Evolutionary conservation across 768 basidiomycete genomes (phyloP), one percentile per base, ranked within the genome.

Genomic region (Pleurotus sapidus): DNA sequence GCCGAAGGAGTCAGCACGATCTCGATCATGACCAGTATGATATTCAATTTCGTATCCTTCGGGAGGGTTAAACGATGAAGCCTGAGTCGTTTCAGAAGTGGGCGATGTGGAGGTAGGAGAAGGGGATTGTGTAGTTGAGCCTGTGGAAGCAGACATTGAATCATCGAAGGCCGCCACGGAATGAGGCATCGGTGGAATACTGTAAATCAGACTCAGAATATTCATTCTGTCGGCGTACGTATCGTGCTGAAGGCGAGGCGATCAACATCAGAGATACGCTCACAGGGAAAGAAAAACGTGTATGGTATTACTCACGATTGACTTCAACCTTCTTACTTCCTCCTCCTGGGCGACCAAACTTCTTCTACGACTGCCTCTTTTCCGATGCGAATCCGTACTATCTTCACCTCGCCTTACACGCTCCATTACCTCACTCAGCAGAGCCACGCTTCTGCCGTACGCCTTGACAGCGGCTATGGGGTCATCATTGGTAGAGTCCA

Each of bases 171-270:
- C 57, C 6, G 46, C 70, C 24, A 84, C 80, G 9, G 88, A 79
- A 65, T 89, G 84, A 18, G 88, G 87, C 45, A 84, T 81, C 45
- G 88, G 81, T 23, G 89, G 89, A 69, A 94, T 92, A 69, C 85
- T 88, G 76, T 94, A 94, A 60, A 93, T 93, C 61, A 91, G 80
- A 64, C 89, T 91, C 56, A 96, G 81, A 66, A 95, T 94, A 66
- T 91, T 89, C 89, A 96, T 93, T 51, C 94, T 84, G 71, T 96
- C 92, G 58, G 91, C 92, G 70, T 96, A 96, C 7, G 94, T 95
- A 71, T 96, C 94, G 68, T 95, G 94, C 93, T 95, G 69, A 49
- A 15, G 50, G 18, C 49, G 50, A 46, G 34, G 23, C 18, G 34
- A 34, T 17, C 17, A 24, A 18, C 8, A n/a, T 24, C 38, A 62